Evolutionary conservation across 139 green algal species (phyloP), one percentile per base, ranked within the genome.

Genomic region (Volvox africanus): DNA sequence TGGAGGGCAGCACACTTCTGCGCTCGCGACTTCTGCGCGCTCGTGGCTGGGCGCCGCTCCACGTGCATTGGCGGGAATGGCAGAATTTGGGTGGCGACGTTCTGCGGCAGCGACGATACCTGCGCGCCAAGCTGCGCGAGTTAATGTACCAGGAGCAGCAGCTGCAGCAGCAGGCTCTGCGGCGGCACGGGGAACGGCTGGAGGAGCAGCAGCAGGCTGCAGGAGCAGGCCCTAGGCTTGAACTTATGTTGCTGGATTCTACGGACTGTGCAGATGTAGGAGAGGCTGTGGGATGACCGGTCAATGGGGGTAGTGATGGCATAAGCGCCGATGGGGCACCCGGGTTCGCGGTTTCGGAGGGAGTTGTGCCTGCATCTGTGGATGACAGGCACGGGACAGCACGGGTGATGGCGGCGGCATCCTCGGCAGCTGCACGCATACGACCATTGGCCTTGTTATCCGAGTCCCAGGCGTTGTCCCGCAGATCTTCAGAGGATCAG

Each of bases 11-110:
- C 80, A 75, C 80, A n/a, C 55, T 55, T 24, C 80, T 86, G 80
- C 80, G 80, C 80, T 75, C 13, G 55, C 18, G 19, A 26, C 80
- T 86, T n/a, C 44, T 86, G 80, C 50, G 80, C 24, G 55, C 50
- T n/a, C 80, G 80, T 17, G 80, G 80, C 26, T 50, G 73, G 12
- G 26, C 30, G 55, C 80, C 19, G 80, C 26, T 75, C 24, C 80
- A 86, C 80, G 44, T 86, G 28, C 44, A 44, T 50, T 86, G 55
- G 55, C 55, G 26, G 80, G n/a, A 86, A 30, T 86, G 80, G 80
- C 28, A 86, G 26, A 32, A 28, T 62, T 65, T 88, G 32, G 65
- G 65, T 22, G 32, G 33, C 32, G 82, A 78, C 20, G 5, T 30
- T 6, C 12, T 33, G 19, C 62, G 82, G 82, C 82, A 78, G 62